Conservation (phyloP, 495 filamentous ascomycete species). For the Neurospora sp. region DNA sequence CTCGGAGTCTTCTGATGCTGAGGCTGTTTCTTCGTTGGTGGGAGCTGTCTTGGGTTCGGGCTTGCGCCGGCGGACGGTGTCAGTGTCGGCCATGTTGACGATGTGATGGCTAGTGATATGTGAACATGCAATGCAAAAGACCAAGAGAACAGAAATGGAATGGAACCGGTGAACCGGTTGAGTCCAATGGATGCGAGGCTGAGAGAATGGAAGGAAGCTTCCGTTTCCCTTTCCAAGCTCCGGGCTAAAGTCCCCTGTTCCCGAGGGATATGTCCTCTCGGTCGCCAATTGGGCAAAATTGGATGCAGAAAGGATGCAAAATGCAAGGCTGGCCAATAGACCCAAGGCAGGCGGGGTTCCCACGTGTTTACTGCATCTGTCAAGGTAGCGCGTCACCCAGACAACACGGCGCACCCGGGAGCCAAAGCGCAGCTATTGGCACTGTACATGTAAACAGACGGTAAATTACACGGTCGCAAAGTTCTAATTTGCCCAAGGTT, state of each 20-base stretch:
- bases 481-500: not conserved
- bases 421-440: not conserved
- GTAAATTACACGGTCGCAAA: not conserved
- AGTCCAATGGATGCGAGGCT: slow-evolving; percentile 4
- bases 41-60: slow-evolving; percentile 6
- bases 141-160: not conserved
- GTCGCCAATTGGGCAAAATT: not conserved
- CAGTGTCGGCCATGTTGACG: slow-evolving; percentile 15
- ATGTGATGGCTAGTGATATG: not conserved
- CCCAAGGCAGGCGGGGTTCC: not conserved
- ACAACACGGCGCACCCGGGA: not conserved
- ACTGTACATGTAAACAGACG: not conserved
- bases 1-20: not conserved
- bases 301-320: not conserved
- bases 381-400: not conserved
- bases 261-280: not conserved
- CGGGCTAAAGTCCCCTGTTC: not conserved
- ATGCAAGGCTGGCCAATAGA: not conserved
- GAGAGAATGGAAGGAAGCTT: not conserved
- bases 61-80: slow-evolving; percentile 21
- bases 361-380: not conserved
- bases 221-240: not conserved
- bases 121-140: not conserved
- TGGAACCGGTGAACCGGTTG: slow-evolving; percentile 5
- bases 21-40: not conserved